A percentile compares a stretch with the other conserved stretches of the same genome.
These are phyloP conservation scores for Taxawa tesnikishii DNA, from an alignment of 2,329 filamentous ascomycete genomes.

Conservation along the genomic window DNA sequence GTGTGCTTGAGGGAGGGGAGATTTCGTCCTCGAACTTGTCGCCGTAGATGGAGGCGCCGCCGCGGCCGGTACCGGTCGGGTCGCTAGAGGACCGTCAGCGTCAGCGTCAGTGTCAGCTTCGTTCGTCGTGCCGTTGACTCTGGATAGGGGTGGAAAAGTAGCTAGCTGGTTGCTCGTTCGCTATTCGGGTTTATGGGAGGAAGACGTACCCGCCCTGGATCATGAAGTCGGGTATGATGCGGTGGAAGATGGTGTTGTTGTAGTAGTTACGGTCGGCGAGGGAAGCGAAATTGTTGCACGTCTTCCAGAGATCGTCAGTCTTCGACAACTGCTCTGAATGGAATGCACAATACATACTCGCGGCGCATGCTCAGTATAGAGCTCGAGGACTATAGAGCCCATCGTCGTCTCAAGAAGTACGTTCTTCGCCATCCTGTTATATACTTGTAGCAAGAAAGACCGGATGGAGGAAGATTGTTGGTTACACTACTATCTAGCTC, in stretches of 20 bases:
- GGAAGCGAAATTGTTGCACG: slow-evolving; percentile 55
- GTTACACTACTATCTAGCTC: no score
- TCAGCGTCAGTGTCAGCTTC: background rate
- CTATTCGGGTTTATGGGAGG: no score
- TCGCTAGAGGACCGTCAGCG: no score
- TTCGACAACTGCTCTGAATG: no score
- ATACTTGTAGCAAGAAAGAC: no score
- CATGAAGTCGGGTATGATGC: slow-evolving; percentile 95
- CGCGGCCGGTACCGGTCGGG: slow-evolving; percentile 83
- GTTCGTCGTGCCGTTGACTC: background rate
- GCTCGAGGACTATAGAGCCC: slow-evolving; percentile 75
- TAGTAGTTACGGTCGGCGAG: slow-evolving; percentile 80
- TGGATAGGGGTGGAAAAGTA: background rate
- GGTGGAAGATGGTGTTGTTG: slow-evolving; percentile 75
- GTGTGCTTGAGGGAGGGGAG: slow-evolving; percentile 68
- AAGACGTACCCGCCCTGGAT: slow-evolving; percentile 53
- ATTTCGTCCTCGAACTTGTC: slow-evolving; percentile 95
- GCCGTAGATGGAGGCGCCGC: slow-evolving; percentile 81
- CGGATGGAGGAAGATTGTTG: no score
- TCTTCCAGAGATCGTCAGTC: slow-evolving; percentile 10
- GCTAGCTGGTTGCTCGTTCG: no score
- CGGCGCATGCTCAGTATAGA: slow-evolving; percentile 81
- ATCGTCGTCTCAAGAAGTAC: slow-evolving; percentile 76
- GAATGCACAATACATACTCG: no score
- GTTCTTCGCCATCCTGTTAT: slow-evolving; percentile 59